phyloP scores from a whole-genome alignment of 805 yeast genomes.

The Pichia deserticola region DNA sequence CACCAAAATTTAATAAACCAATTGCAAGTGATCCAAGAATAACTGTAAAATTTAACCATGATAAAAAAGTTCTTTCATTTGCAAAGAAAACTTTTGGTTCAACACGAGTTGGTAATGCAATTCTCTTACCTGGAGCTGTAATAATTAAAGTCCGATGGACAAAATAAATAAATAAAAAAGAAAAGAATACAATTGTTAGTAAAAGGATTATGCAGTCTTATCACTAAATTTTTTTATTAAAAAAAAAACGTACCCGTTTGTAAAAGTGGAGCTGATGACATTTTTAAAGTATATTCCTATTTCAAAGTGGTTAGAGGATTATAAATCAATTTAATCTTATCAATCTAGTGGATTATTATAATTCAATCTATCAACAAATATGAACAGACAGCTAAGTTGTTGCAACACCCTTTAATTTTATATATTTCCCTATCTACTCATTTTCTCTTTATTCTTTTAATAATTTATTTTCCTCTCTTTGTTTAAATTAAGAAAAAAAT shows the following conservation, averaged over 20 bases:
- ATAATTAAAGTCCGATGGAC: background rate
- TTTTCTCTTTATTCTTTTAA: too few species aligned
- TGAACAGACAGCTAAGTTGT: too few species aligned
- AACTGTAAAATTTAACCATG: constrained; percentile 99
- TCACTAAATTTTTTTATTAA: background rate
- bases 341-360: too few species aligned
- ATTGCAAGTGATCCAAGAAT: constrained; percentile 94
- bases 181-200: background rate
- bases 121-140: constrained; percentile 60
- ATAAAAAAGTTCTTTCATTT: constrained; percentile 94
- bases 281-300: constrained; percentile 13
- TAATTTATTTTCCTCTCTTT: too few species aligned
- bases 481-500: too few species aligned
- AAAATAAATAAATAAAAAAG: too few species aligned
- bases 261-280: constrained; percentile 68
- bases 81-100: constrained; percentile 99
- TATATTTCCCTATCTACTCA: too few species aligned
- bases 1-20: constrained; percentile 95
- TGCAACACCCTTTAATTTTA: too few species aligned
- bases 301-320: too few species aligned
- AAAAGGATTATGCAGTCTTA: background rate
- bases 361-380: too few species aligned
- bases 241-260: constrained; percentile 47
- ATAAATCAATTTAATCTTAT: too few species aligned
- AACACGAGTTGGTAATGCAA: constrained; percentile 95